These are phyloP conservation scores for Articulospora tetracladia DNA, from an alignment of 495 filamentous ascomycete genomes.

Conservation along the genomic window DNA sequence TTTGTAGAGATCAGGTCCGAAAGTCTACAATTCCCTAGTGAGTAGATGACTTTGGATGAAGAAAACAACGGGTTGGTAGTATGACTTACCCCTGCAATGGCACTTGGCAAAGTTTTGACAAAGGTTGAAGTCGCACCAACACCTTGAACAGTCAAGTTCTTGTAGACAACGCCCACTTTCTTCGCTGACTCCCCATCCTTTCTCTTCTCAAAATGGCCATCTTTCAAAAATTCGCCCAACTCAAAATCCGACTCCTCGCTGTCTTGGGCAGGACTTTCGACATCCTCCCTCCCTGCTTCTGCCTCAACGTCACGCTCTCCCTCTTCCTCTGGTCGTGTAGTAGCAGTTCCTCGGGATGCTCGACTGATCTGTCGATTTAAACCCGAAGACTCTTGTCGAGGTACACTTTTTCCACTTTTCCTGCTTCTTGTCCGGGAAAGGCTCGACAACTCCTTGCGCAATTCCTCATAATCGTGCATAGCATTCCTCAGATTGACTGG, in stretches of 20 bases:
- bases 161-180: conserved; percentile 81
- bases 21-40: conserved; percentile 48
- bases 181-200: conserved; percentile 60
- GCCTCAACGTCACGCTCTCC: conserved; percentile 12
- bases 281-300: conserved; percentile 18
- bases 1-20: conserved; percentile 77
- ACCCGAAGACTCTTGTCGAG: neutral
- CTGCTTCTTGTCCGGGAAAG: conserved; percentile 51
- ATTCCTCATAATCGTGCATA: conserved; percentile 67
- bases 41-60: neutral
- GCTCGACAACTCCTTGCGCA: conserved; percentile 60
- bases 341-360: neutral
- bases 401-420: conserved; percentile 27
- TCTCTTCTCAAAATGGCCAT: conserved; percentile 78
- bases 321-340: neutral
- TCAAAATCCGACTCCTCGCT: conserved; percentile 60
- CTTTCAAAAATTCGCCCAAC: conserved; percentile 68
- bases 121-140: conserved; percentile 62
- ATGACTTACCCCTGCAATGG: conserved; percentile 61
- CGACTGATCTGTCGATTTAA: conserved; percentile 16
- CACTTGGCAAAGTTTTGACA: conserved; percentile 71
- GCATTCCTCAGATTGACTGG: conserved; percentile 59
- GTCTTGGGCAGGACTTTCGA: conserved; percentile 33
- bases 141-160: conserved; percentile 73
- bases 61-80: neutral